Conservation (phyloP, 305 asterid genomes). For the Fraxinus dipetala region DNA sequence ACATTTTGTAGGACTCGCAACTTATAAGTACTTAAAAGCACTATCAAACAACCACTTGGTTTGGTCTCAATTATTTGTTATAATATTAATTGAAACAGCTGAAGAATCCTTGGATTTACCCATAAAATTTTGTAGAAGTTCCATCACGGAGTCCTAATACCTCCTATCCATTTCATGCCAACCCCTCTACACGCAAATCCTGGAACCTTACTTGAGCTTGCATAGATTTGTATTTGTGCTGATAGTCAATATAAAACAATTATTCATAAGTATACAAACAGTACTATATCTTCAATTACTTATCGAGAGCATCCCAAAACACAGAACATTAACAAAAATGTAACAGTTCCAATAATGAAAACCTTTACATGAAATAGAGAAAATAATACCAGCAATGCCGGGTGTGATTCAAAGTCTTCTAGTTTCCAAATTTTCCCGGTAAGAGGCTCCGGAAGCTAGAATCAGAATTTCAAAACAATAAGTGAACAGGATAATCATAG, state of each 20-base stretch:
- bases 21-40: no score
- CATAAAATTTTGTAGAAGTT: background rate
- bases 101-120: background rate
- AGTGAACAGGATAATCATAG: background rate
- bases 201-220: background rate
- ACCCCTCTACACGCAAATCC: background rate
- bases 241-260: background rate
- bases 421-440: slow-evolving; percentile 77
- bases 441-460: slow-evolving; percentile 82
- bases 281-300: background rate
- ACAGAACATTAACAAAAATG: background rate
- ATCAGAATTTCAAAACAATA: slow-evolving; percentile 13
- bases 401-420: slow-evolving; percentile 73
- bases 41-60: background rate
- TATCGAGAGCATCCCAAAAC: background rate
- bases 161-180: background rate
- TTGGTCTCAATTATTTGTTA: background rate
- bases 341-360: background rate
- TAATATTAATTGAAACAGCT: background rate
- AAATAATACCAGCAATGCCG: slow-evolving; percentile 67
- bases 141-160: background rate
- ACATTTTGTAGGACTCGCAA: no score
- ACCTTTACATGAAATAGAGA: background rate
- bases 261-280: background rate
- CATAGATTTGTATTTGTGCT: background rate